Conservation (phyloP, 495 filamentous ascomycete genomes). For the Lasiosphaeria hispida region DNA sequence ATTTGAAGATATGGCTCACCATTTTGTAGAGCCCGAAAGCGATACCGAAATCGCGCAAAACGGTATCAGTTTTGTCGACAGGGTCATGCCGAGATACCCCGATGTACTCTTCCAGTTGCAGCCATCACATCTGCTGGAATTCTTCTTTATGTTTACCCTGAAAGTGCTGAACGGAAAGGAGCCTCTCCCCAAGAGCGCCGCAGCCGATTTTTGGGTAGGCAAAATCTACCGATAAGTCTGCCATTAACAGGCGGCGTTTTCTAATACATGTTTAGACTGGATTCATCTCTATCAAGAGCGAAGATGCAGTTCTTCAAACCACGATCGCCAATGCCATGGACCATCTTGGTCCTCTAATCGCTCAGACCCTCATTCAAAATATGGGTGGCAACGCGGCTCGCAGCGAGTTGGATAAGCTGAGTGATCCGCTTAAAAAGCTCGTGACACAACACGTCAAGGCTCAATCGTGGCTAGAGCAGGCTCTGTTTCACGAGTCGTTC, state of each 20-base stretch:
- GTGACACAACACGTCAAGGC: constrained; percentile 62
- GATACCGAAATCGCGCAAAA: constrained; percentile 82
- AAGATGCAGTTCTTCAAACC: constrained; percentile 39
- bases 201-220: constrained; percentile 77
- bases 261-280: constrained; percentile 37
- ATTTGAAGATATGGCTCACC: constrained; percentile 12
- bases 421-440: constrained; percentile 74
- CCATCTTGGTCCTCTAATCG: constrained; percentile 58
- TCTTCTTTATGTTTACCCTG: constrained; percentile 75
- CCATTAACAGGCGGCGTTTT: background rate
- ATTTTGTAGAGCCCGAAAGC: constrained; percentile 48
- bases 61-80: constrained; percentile 68
- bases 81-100: constrained; percentile 63
- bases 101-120: constrained; percentile 53
- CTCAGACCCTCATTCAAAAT: constrained; percentile 60
- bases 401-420: constrained; percentile 73
- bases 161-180: constrained; percentile 69
- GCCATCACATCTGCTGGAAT: constrained; percentile 53
- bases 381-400: constrained; percentile 71
- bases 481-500: constrained; percentile 52
- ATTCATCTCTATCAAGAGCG: constrained; percentile 45
- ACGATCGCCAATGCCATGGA: constrained; percentile 54
- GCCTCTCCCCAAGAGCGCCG: constrained; percentile 74
- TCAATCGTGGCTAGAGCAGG: constrained; percentile 59
- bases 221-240: constrained; percentile 20